A percentile compares a stretch with the other conserved stretches of the same genome.
Conservation (phyloP, 176 grass and related monocot species). For the Puccinellia tenuiflora region DNA sequence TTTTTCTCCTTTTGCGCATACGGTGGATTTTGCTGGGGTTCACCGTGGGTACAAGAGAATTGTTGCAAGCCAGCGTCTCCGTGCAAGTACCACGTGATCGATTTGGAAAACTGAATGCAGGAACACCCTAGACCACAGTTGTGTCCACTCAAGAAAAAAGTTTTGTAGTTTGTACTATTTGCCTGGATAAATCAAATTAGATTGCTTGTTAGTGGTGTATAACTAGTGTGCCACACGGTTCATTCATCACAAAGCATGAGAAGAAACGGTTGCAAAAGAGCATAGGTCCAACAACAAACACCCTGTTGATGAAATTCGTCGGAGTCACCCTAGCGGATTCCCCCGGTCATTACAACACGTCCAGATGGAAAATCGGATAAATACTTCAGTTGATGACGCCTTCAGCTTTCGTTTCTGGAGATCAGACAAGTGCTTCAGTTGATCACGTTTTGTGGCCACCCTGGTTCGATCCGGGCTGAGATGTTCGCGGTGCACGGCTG, state of each 20-base stretch:
- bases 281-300: not conserved
- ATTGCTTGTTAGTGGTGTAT: not conserved
- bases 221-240: not conserved
- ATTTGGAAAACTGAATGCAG: not conserved
- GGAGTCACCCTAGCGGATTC: not conserved
- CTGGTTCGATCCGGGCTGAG: too few relatives aligned
- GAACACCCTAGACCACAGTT: not conserved
- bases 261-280: not conserved
- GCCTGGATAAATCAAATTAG: not conserved
- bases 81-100: not conserved
- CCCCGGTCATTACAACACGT: not conserved
- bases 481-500: too few relatives aligned
- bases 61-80: not conserved
- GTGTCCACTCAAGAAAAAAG: not conserved
- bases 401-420: not conserved
- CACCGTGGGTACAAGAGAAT: not conserved
- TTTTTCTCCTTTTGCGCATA: not conserved
- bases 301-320: not conserved
- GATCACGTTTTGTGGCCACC: not conserved
- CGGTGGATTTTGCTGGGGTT: not conserved
- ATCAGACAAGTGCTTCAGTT: not conserved
- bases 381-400: not conserved
- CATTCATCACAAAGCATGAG: not conserved
- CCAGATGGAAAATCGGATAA: not conserved
- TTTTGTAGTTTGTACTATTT: not conserved